phyloP scores from a whole-genome alignment of 2,329 filamentous ascomycete genomes.

The Alternaria burnsii region DNA sequence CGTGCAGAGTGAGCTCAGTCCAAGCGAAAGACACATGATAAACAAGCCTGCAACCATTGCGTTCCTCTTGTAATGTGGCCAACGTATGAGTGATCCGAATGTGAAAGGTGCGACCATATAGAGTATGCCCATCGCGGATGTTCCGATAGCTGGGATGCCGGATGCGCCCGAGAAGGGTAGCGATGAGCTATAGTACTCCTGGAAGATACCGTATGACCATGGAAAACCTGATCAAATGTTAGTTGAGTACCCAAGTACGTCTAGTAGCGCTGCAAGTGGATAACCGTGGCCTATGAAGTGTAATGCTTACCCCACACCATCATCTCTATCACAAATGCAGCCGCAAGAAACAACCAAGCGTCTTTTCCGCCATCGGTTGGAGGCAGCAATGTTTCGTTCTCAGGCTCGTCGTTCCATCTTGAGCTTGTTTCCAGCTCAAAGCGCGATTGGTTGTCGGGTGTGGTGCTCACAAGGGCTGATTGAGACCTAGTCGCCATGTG shows the following conservation, averaged over 20 bases:
- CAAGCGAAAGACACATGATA: constrained; percentile 47
- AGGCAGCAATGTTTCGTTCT: constrained; percentile 46
- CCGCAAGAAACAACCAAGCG: constrained; percentile 62
- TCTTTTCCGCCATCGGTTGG: constrained; percentile 60
- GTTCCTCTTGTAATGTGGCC: constrained; percentile 41
- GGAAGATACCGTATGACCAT: constrained; percentile 74
- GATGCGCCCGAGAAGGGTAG: constrained; percentile 64
- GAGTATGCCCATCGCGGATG: constrained; percentile 64
- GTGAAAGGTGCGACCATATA: constrained; percentile 56
- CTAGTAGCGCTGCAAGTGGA: not conserved
- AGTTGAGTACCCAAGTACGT: not conserved
- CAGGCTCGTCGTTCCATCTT: constrained; percentile 13
- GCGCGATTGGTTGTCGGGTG: constrained; percentile 4
- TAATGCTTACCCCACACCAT: constrained; percentile 56
- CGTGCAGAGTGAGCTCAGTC: constrained; percentile 60
- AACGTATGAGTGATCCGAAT: constrained; percentile 47
- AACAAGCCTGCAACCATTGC: constrained; percentile 47
- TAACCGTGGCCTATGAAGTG: not conserved
- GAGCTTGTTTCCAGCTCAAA: constrained; percentile 11
- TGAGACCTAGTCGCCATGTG: constrained; percentile 3
- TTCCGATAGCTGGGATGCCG: constrained; percentile 70
- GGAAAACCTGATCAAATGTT: constrained; percentile 64
- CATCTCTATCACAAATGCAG: constrained; percentile 60
- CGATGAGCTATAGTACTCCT: constrained; percentile 71
- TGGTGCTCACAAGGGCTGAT: constrained; percentile 1